phyloP scores from a whole-genome alignment of 768 basidiomycete genomes.

The Imleria badia region DNA sequence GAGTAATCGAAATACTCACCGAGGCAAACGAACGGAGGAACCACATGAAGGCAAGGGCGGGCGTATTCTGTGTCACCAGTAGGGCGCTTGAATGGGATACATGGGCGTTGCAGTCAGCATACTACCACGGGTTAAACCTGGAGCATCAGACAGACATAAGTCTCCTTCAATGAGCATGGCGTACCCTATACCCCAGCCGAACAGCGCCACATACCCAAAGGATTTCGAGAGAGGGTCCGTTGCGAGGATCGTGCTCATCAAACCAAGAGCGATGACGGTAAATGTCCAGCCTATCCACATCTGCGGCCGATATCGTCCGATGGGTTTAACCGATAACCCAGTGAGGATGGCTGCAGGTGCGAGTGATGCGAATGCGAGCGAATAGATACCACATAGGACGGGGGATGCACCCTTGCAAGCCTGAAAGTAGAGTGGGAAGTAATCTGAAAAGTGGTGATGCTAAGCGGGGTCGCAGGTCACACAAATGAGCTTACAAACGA shows the following conservation, averaged over 20 bases:
- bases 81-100: conserved; percentile 33
- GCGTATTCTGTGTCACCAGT: background rate
- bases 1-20: conserved; percentile 18
- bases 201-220: conserved; percentile 12
- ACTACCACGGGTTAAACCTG: background rate
- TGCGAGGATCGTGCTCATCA: conserved; percentile 30
- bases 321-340: conserved; percentile 30
- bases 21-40: conserved; percentile 22
- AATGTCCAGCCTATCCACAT: conserved; percentile 35
- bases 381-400: conserved; percentile 26
- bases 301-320: conserved; percentile 34
- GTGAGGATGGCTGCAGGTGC: conserved; percentile 31
- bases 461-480: background rate
- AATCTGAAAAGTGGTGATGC: background rate
- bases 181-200: background rate
- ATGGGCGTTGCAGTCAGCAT: conserved; percentile 17
- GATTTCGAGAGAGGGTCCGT: conserved; percentile 22
- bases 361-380: conserved; percentile 21
- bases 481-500: conserved; percentile 21
- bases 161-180: background rate
- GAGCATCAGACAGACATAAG: no score
- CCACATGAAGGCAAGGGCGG: background rate
- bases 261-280: conserved; percentile 34
- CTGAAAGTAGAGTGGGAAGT: conserved; percentile 43
- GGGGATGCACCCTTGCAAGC: conserved; percentile 38